Evolutionary conservation across 2,329 filamentous ascomycete genomes (phyloP).

Genomic region (Celoporthe dispersa): DNA sequence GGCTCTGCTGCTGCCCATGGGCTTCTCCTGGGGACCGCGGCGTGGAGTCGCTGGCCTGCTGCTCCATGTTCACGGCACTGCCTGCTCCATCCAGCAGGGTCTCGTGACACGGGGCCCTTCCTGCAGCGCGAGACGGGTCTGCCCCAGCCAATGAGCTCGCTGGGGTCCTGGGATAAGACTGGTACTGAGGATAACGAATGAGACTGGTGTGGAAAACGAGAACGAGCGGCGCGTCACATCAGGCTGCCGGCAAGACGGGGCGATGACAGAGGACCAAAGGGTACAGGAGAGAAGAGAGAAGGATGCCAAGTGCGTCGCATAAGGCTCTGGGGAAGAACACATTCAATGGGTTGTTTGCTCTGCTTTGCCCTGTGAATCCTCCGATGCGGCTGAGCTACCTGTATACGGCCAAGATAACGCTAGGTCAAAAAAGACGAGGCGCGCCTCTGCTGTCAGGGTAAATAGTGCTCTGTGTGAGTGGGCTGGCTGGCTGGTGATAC

Average conservation of each 20-base stretch:
- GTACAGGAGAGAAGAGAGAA: background rate
- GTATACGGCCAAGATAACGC: background rate
- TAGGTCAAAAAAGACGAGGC: background rate
- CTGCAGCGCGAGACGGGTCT: background rate
- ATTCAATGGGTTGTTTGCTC: background rate
- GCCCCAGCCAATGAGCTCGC: background rate
- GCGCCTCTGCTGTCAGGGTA: background rate
- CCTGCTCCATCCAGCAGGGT: background rate
- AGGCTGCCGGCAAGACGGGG: background rate
- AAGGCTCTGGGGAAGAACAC: background rate
- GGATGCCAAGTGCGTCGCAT: background rate
- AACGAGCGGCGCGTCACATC: constrained; percentile 2
- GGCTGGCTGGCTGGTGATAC: background rate
- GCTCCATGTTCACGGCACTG: constrained; percentile 4
- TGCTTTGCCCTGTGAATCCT: background rate
- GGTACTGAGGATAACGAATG: background rate
- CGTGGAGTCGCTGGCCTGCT: background rate
- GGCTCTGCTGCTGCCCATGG: background rate
- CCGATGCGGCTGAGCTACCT: constrained; percentile 1
- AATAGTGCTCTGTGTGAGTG: background rate
- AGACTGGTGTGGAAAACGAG: background rate
- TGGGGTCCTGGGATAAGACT: background rate
- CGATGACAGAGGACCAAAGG: background rate
- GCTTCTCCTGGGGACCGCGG: constrained; percentile 2
- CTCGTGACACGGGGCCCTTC: background rate